Conservation (phyloP, 306 rosid species). For the Prunus campanulata region DNA sequence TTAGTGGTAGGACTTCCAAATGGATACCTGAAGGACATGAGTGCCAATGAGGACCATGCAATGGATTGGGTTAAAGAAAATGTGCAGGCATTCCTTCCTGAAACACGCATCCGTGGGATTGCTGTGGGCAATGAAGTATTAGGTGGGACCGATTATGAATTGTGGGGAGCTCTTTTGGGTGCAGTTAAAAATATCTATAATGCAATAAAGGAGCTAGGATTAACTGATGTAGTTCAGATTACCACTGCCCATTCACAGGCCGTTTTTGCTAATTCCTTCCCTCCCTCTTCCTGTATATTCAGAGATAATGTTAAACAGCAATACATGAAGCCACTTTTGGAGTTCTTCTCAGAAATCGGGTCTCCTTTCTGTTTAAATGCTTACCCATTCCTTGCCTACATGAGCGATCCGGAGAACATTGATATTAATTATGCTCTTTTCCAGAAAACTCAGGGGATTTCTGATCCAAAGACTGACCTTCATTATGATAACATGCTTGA, state of each 20-base stretch:
- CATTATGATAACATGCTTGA: conserved; percentile 98
- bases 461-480: conserved; percentile 58
- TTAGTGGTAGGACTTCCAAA: conserved; percentile 79
- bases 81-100: conserved; percentile 78
- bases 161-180: conserved; percentile 64
- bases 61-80: conserved; percentile 84
- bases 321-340: conserved; percentile 85
- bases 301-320: conserved; percentile 54
- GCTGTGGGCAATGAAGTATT: conserved; percentile 89
- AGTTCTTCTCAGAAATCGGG: conserved; percentile 75
- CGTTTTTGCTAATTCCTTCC: conserved; percentile 71
- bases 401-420: conserved; percentile 58
- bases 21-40: conserved; percentile 63
- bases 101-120: conserved; percentile 69
- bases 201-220: conserved; percentile 54
- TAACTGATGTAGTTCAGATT: conserved; percentile 60
- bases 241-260: conserved; percentile 77
- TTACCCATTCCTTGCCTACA: conserved; percentile 75
- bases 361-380: conserved; percentile 97
- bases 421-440: conserved; percentile 94
- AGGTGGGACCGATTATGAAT: conserved; percentile 53
- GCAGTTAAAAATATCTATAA: conserved; percentile 76
- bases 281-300: conserved; percentile 88
- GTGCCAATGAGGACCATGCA: conserved; percentile 71
- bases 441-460: conserved; percentile 61